Evolutionary conservation across 2,329 filamentous ascomycete genomes (phyloP).

Genomic region (Trichoderma brevicompactum): DNA sequence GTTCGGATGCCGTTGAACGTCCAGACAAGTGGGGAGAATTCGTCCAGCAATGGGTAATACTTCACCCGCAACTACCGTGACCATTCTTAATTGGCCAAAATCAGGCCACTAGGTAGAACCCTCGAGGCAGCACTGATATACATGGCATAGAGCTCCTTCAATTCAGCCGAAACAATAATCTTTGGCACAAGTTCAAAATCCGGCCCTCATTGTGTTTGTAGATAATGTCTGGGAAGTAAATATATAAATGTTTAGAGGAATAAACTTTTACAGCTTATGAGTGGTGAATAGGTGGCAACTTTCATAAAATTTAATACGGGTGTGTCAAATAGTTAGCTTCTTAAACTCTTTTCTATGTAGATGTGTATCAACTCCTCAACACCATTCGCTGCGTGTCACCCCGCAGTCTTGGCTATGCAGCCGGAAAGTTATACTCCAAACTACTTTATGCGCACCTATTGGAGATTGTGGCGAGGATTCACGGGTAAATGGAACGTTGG

Average conservation of each 20-base stretch:
- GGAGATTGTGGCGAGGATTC: background rate
- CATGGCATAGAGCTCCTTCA: background rate
- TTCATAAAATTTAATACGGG: no score
- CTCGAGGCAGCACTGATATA: background rate
- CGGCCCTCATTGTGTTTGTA: no score
- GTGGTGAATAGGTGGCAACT: no score
- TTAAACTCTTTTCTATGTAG: background rate
- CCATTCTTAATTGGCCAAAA: background rate
- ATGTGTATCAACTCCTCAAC: background rate
- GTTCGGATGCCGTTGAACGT: background rate
- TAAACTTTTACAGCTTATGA: background rate
- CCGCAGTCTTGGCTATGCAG: constrained; percentile 24
- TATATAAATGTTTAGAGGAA: background rate
- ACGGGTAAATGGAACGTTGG: constrained; percentile 17
- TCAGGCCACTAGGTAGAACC: background rate
- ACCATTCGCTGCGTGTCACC: background rate
- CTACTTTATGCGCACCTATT: constrained; percentile 4
- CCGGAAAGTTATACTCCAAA: constrained; percentile 7
- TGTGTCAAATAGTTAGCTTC: background rate
- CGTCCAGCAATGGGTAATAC: background rate
- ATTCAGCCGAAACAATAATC: background rate
- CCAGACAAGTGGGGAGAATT: background rate
- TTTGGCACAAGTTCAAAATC: no score
- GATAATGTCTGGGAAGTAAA: background rate
- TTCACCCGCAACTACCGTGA: background rate